These are phyloP conservation scores for Coemansia sp. DNA, from an alignment of 192 early-diverging fungal genomes.

Conservation along the genomic window DNA sequence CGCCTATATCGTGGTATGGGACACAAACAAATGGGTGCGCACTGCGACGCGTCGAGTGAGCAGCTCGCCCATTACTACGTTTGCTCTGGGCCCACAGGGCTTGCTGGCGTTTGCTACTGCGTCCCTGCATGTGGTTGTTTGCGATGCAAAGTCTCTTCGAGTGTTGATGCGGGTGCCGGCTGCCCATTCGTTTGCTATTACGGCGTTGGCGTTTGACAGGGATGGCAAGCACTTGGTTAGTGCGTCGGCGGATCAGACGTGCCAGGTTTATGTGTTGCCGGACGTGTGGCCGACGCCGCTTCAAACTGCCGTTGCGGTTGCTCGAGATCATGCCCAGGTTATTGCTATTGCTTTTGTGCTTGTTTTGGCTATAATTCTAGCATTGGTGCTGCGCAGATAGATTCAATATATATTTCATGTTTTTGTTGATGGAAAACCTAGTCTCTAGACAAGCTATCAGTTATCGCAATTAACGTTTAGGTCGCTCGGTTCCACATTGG, in stretches of 20 bases:
- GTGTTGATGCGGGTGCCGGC: constrained; percentile 64
- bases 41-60: constrained; percentile 23
- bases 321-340: constrained; percentile 21
- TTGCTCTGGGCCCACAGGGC: constrained; percentile 64
- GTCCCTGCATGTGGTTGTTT: constrained; percentile 69
- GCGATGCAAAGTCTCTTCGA: constrained; percentile 60
- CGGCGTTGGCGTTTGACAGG: constrained; percentile 69
- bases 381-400: neutral
- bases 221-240: constrained; percentile 67
- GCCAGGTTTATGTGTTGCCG: constrained; percentile 60
- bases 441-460: no score
- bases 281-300: constrained; percentile 47
- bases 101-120: constrained; percentile 72
- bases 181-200: constrained; percentile 80
- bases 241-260: constrained; percentile 80
- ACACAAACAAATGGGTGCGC: constrained; percentile 29
- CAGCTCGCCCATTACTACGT: constrained; percentile 39
- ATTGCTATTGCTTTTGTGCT: constrained; percentile 29
- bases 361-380: constrained; percentile 20
- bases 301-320: constrained; percentile 9
- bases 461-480: no score
- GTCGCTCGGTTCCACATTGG: no score
- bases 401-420: no score
- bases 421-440: no score
- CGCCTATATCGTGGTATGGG: constrained; percentile 47